Base-by-base conservation (phyloP, 2,329 filamentous ascomycete species). In the Eutypa lata region DNA sequence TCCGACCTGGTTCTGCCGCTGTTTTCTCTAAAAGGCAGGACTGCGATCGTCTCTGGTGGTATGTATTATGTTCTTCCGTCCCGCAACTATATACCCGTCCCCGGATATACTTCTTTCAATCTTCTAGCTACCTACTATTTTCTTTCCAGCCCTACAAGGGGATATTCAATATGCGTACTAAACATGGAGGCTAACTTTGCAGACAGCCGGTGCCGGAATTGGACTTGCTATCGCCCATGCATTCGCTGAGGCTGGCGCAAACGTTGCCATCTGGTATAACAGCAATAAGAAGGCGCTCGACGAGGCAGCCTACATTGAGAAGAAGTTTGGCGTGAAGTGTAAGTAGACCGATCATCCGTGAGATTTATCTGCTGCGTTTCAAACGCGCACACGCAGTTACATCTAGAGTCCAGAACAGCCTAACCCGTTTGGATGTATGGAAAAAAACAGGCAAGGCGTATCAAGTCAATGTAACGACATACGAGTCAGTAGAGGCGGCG, bases 251-350 rank as follows among this genome's bases (percentile, higher is more conserved):
- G 84, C 86, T 16, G 87, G 87, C 47, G 86, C 86, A 53, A 87
- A 89, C 59, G 83, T 90, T 21, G 86, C 84, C 26, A 82, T 89
- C 48, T 89, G 84, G 83, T 90, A 88, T 66, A 86, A 88, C 65
- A 82, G 76, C 68, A 89, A 90, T 71, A 79, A 81, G 63, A 81
- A 85, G 60, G 84, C 86, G 13, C 65, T 83, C 13, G 76, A 81
- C 16, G 77, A 82, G 53, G 86, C 87, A 0, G 76, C 77, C 31
- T 81, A 83, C 24, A 85, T 90, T 45, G 83, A 82, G 63, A 76
- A 81, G 63, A 78, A 80, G 21, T 89, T 85, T 60, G 82, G 83
- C 2, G 86, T 91, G 43, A 84, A 86, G 68, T 84, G 85, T 86
- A 68, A 66, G 80, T 73, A 50, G 26, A 31, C 7, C 3, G n/a